These are phyloP conservation scores for Yamadazyma tumulicola DNA, from an alignment of 805 yeast species.

Conservation along the genomic window DNA sequence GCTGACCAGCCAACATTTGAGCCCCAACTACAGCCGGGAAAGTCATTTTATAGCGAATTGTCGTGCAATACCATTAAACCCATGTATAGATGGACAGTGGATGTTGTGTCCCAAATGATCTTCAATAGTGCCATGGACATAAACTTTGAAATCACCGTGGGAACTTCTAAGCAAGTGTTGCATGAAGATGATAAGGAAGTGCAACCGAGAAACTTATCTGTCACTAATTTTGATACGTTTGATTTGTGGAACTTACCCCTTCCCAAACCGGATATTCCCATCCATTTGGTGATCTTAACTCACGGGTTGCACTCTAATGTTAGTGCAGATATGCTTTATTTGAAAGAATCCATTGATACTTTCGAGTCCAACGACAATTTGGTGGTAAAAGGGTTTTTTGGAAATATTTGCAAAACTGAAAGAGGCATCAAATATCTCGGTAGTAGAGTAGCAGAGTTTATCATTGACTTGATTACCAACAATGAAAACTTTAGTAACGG, in stretches of 20 bases:
- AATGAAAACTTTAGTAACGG: slow-evolving; percentile 33
- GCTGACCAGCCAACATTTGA: slow-evolving; percentile 78
- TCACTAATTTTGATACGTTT: slow-evolving; percentile 51
- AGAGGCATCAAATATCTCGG: slow-evolving; percentile 86
- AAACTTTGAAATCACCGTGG: slow-evolving; percentile 59
- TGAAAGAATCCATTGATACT: slow-evolving; percentile 75
- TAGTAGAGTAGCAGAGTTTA: slow-evolving; percentile 69
- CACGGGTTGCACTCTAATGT: slow-evolving; percentile 92
- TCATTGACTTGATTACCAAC: slow-evolving; percentile 52
- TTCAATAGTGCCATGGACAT: slow-evolving; percentile 69
- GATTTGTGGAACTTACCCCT: slow-evolving; percentile 74
- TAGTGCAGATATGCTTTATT: slow-evolving; percentile 83
- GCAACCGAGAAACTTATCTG: slow-evolving; percentile 10
- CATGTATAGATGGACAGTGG: slow-evolving; percentile 71
- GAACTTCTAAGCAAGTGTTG: slow-evolving; percentile 37
- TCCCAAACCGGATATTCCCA: slow-evolving; percentile 47
- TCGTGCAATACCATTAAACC: slow-evolving; percentile 61
- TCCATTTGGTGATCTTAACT: slow-evolving; percentile 80
- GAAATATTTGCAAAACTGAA: slow-evolving; percentile 85
- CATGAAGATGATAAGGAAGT: slow-evolving; percentile 25
- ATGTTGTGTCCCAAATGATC: slow-evolving; percentile 75
- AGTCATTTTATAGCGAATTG: slow-evolving; percentile 54
- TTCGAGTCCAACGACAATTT: slow-evolving; percentile 54
- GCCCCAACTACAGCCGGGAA: slow-evolving; percentile 69
- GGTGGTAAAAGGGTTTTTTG: slow-evolving; percentile 77